Evolutionary conservation across 176 grass and related monocot genomes (phyloP).

Genomic region (Themeda triandra): DNA sequence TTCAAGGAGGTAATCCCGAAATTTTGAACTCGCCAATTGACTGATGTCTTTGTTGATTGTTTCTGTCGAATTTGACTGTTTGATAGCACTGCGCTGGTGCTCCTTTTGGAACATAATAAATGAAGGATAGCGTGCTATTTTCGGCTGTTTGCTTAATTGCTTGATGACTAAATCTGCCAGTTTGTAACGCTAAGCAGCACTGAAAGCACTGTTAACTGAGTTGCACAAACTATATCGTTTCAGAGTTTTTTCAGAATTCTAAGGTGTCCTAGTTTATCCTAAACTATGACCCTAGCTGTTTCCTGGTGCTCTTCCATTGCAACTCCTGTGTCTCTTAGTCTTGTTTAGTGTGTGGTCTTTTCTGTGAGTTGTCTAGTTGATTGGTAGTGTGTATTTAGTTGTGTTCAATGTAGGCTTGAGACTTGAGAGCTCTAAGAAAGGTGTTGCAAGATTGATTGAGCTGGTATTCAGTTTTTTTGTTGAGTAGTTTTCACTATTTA

Average conservation of each 20-base stretch:
- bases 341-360: neutral
- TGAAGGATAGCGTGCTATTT: neutral
- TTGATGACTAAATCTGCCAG: neutral
- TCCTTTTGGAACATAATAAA: neutral
- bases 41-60: neutral
- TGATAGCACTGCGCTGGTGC: neutral
- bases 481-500: neutral
- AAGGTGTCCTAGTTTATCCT: neutral
- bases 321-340: neutral
- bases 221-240: neutral
- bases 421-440: neutral
- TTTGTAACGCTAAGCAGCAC: neutral
- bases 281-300: neutral
- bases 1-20: conserved; percentile 76
- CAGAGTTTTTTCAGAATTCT: neutral
- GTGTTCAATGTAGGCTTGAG: neutral
- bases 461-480: neutral
- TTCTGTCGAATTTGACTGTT: neutral
- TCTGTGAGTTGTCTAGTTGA: neutral
- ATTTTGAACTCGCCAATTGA: neutral
- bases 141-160: no score
- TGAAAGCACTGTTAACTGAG: neutral
- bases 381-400: neutral
- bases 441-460: neutral
- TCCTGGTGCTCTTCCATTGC: neutral